phyloP scores from a whole-genome alignment of 2,329 filamentous ascomycete species.

The Scedosporium aurantiacum region DNA sequence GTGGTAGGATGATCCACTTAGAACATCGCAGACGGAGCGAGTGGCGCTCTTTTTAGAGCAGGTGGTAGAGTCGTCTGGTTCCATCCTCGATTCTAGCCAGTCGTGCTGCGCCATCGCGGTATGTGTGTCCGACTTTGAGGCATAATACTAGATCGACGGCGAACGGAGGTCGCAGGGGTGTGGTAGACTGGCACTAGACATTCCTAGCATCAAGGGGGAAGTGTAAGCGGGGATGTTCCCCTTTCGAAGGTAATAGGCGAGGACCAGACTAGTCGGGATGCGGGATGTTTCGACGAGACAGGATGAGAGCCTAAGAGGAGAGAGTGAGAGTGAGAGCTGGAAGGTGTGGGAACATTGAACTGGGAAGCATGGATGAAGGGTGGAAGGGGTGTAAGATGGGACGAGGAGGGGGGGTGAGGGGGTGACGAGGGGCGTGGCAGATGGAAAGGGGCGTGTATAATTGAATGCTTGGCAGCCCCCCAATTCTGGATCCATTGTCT shows the following conservation, averaged over 20 bases:
- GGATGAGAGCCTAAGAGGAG: slow-evolving; percentile 11
- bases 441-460: background rate
- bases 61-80: background rate
- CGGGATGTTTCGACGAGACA: slow-evolving; percentile 22
- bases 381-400: background rate
- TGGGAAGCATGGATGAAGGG: too few species aligned
- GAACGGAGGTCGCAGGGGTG: background rate
- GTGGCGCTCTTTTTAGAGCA: slow-evolving; percentile 1
- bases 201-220: background rate
- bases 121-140: background rate
- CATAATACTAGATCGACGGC: background rate
- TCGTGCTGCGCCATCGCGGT: background rate
- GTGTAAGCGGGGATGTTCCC: background rate
- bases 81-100: background rate
- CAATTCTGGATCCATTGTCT: background rate
- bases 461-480: background rate
- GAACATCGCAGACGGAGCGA: background rate
- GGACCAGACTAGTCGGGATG: slow-evolving; percentile 14
- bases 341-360: too few species aligned
- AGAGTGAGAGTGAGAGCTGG: background rate
- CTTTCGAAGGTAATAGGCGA: background rate
- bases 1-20: background rate
- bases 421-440: background rate
- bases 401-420: background rate
- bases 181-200: background rate